Base-by-base conservation (phyloP, 2,329 filamentous ascomycete species). In the Colletotrichum orbiculare region DNA sequence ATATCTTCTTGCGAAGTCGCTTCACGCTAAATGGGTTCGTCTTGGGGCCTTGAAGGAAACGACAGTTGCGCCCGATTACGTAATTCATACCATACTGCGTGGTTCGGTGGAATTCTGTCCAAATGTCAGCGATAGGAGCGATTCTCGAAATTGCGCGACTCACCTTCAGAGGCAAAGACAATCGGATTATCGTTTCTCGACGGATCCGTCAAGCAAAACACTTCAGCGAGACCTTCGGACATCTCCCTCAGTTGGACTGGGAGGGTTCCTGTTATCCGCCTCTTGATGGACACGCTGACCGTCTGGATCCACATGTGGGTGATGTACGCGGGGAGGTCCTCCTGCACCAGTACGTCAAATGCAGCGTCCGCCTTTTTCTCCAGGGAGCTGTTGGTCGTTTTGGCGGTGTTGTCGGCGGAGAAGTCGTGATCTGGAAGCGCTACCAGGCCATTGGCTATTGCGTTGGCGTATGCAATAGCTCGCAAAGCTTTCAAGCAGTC, bases 71-170 rank as follows among this genome's bases (percentile, higher is more conserved):
- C 0, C 91, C 91, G 15, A 94, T 85, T 3, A 89, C 86, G 72
- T 94, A 92, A 60, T 83, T 84, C 78, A 91, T 87, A 4, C 90
- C 90, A 71, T 93, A 94, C 69, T 93, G 89, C 0, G 90, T 93
- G 5, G 89, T 91, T 52, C 86, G 83, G 69, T 92, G 86, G 70
- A 93, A 94, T 75, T 92, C 90, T 91, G 64, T 17, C 15, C 33
- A 17, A 11, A 11, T 25, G 25, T 15, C 15, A 11, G 12, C n/a
- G 15, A 37, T 2, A 6, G 64, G 8, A 62, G 45, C 34, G 17
- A 15, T 34, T 35, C 1, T 11, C n/a, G 13, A n/a, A 25, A 37
- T 12, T 1, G 0, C 4, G n/a, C 3, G 10, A 71, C 74, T 67
- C 73, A 91, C 89, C 89, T 82, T 92, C 89, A 4, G 90, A 93